Evolutionary conservation across 2,329 filamentous ascomycete species (phyloP).

Genomic region (Torrubiellomyces zombiae): DNA sequence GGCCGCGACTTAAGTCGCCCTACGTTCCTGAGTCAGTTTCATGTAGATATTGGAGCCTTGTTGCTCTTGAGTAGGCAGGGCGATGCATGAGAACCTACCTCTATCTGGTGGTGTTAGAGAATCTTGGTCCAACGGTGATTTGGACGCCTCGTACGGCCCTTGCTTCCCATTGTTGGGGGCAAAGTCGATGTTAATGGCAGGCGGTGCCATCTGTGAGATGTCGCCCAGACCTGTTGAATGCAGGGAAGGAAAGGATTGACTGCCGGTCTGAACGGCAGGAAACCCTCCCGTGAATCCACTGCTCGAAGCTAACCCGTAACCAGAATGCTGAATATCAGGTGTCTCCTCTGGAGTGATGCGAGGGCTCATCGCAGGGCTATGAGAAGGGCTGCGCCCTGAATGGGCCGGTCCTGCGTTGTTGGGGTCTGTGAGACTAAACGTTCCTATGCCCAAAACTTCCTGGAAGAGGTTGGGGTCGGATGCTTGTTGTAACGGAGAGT

Average conservation of each 20-base stretch:
- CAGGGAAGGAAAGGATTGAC: slow-evolving; percentile 36
- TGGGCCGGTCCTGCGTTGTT: slow-evolving; percentile 56
- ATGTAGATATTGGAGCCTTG: no score
- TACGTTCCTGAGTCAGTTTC: no score
- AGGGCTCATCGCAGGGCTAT: slow-evolving; percentile 51
- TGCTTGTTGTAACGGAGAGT: slow-evolving; percentile 66
- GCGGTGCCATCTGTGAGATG: slow-evolving; percentile 69
- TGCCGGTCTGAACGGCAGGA: slow-evolving; percentile 19
- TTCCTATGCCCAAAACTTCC: slow-evolving; percentile 59
- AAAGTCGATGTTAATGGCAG: slow-evolving; percentile 86
- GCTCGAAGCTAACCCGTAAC: slow-evolving; percentile 25
- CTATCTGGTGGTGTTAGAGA: slow-evolving; percentile 69
- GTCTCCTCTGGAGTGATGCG: slow-evolving; percentile 40
- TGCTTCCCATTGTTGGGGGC: slow-evolving; percentile 50
- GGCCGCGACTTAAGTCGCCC: slow-evolving; percentile 32
- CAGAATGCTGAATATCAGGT: slow-evolving; percentile 30
- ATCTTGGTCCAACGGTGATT: slow-evolving; percentile 52
- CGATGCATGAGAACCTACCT: slow-evolving; percentile 28
- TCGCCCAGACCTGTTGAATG: slow-evolving; percentile 34
- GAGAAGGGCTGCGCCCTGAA: slow-evolving; percentile 74
- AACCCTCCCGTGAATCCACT: slow-evolving; percentile 22
- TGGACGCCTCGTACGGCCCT: slow-evolving; percentile 29
- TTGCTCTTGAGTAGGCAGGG: no score
- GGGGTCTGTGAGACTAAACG: slow-evolving; percentile 65
- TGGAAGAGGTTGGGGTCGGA: slow-evolving; percentile 59